phyloP scores from a whole-genome alignment of 805 yeast genomes.

The Lipomyces mesembrius region DNA sequence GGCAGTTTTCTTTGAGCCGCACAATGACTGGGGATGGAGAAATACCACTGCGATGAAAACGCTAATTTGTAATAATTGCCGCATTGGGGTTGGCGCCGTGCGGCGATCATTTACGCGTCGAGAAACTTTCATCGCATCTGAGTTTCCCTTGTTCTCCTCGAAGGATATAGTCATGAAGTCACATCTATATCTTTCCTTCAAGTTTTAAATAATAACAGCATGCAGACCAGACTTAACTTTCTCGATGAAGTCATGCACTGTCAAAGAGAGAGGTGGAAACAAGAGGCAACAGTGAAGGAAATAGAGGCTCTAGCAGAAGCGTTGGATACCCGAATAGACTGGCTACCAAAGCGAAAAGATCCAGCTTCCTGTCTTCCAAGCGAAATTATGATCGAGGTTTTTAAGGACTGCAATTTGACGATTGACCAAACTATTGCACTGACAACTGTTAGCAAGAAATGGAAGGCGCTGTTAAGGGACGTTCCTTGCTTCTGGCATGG shows the following conservation, averaged over 20 bases:
- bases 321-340: conserved; percentile 1
- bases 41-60: too few species aligned
- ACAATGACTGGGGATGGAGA: too few species aligned
- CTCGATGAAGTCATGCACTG: conserved; percentile 1
- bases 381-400: background rate
- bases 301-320: background rate
- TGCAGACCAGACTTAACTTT: background rate
- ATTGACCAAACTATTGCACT: background rate
- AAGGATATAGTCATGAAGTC: background rate
- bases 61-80: too few species aligned
- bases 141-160: background rate
- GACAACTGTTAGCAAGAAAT: background rate
- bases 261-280: background rate
- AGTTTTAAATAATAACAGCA: background rate
- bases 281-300: background rate
- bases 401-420: background rate
- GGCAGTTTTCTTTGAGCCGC: too few species aligned
- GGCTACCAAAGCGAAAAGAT: conserved; percentile 1
- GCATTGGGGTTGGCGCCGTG: too few species aligned
- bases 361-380: conserved; percentile 1
- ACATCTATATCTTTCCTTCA: background rate
- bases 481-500: conserved; percentile 1
- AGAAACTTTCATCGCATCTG: background rate
- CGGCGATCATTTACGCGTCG: background rate
- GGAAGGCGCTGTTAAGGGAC: background rate